phyloP scores from a whole-genome alignment of 768 basidiomycete species.

The Naganishia friedmannii region DNA sequence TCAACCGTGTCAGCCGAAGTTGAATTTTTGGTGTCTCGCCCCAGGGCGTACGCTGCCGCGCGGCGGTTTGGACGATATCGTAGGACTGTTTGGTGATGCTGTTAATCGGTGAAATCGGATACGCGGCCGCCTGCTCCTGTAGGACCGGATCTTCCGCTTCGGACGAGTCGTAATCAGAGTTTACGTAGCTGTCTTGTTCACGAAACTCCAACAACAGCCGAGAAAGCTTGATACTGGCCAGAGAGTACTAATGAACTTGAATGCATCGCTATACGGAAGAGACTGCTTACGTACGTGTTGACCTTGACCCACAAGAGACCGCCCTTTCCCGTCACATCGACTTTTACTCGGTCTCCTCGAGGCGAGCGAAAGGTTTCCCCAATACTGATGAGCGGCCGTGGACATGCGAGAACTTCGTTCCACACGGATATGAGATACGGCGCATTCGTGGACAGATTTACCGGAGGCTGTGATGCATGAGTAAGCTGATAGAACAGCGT shows the following conservation, averaged over 20 bases:
- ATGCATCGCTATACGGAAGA: background rate
- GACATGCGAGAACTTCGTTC: conserved; percentile 69
- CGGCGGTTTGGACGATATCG: conserved; percentile 65
- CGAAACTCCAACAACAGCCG: conserved; percentile 75
- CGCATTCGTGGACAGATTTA: conserved; percentile 62
- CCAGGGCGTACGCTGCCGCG: conserved; percentile 57
- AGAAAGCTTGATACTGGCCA: conserved; percentile 67
- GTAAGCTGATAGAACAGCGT: conserved; percentile 17
- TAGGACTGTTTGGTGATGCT: conserved; percentile 69
- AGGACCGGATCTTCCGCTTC: conserved; percentile 51
- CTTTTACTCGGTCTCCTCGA: conserved; percentile 57
- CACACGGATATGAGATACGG: conserved; percentile 78
- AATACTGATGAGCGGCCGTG: conserved; percentile 61
- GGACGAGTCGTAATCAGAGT: conserved; percentile 59
- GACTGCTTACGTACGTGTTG: conserved; percentile 69
- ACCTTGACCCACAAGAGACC: conserved; percentile 77
- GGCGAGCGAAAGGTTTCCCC: conserved; percentile 48
- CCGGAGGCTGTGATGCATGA: conserved; percentile 32
- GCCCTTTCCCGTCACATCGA: conserved; percentile 74
- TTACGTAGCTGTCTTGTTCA: conserved; percentile 76
- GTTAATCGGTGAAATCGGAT: conserved; percentile 60
- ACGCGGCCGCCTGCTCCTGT: conserved; percentile 2
- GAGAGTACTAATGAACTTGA: background rate
- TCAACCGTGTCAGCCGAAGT: conserved; percentile 65
- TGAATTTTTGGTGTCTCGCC: conserved; percentile 54